Evolutionary conservation across 2,329 filamentous ascomycete species (phyloP), one percentile per base, ranked within the genome.

Genomic region (Aspergillus persii): DNA sequence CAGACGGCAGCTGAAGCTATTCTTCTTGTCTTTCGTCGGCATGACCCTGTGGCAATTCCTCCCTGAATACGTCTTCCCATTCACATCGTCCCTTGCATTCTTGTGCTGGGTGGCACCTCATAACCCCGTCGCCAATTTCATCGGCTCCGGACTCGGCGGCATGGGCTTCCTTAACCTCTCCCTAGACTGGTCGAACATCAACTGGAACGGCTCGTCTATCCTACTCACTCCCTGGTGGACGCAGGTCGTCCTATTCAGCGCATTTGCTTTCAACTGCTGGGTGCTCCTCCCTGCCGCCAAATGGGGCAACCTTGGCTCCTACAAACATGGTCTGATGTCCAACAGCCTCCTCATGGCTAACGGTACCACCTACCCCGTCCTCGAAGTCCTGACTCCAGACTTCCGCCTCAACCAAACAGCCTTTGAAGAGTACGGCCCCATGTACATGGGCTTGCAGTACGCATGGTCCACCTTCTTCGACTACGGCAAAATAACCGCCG

Each of bases 81-180:
- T 87, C 68, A 75, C 85, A 1, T 83, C 80, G 7, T 86, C 85
- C 0, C 75, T 87, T 7, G 84, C 85, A 2, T 86, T 87, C 53
- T 76, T 87, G 4, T 88, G 85, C 72, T 87, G 85, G 85, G 83
- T 88, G 2, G 84, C 85, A 2, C 84, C 84, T 1, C 77, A 77
- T 15, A 87, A 86, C 63, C 70, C 78, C 2, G 77, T 81, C 0
- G 84, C 83, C 61, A 88, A 87, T 65, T 88, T 87, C 63, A 73
- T 87, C 18, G 84, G 85, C 1, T 80, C 81, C 4, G 85, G 85
- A 0, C 79, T 86, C n/a, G 84, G 85, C 3, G 84, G 84, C 4
- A 86, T 87, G 82, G 84, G 84, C 0, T 81, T 87, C 60, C 71
- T 87, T 41, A 87, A 87, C 59, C 72, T 87, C 1, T 82, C 81